Base-by-base conservation (phyloP, 1,139 yeast genomes). In the Yamadazyma diddensiae region DNA sequence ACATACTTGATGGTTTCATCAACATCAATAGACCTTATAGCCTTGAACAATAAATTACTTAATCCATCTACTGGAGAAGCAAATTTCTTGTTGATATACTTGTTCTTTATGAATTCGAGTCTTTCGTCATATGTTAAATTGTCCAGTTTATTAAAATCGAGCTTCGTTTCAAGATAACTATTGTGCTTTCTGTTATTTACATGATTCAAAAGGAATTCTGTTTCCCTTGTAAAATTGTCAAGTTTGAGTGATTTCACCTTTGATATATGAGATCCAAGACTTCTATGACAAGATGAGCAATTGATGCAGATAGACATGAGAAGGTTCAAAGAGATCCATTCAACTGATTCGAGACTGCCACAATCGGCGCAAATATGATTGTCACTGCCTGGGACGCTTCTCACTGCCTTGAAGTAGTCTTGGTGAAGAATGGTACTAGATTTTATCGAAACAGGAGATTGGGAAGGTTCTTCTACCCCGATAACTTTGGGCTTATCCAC, bases 271-370 rank as follows among this genome's bases (percentile, higher is more conserved):
- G 77, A 63, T 0, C 82, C 81, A 43, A 76, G 55, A 29, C 64
- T 63, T 30, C 82, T 50, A 45, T 76, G 82, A 28, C 72, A 65
- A 2, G 79, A 72, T 0, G 95, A 82, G 50, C 97, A 90, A 30
- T 82, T 79, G 25, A 87, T 80, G 56, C 97, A 90, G 25, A 90
- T 66, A 8, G 83, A 76, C 15, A 79, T 78, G 36, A 87, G 60
- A 31, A 82, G 60, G 49, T 85, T 90, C 41, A 87, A 67, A 0
- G 96, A 84, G 4, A 90, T 74, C 97, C 97, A 90, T 48, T 88
- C 97, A 7, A 86, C 94, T 20, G 72, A 61, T 7, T 73, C 77
- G 0, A 61, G 48, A 3, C 75, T 53, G 0, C 82, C 82, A 63
- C 97, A 90, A 50, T 90, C 97, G 8, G 87, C 84, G 57, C 97